Conservation (phyloP, 2,329 filamentous ascomycete species). For the Hypoxylon sp. region DNA sequence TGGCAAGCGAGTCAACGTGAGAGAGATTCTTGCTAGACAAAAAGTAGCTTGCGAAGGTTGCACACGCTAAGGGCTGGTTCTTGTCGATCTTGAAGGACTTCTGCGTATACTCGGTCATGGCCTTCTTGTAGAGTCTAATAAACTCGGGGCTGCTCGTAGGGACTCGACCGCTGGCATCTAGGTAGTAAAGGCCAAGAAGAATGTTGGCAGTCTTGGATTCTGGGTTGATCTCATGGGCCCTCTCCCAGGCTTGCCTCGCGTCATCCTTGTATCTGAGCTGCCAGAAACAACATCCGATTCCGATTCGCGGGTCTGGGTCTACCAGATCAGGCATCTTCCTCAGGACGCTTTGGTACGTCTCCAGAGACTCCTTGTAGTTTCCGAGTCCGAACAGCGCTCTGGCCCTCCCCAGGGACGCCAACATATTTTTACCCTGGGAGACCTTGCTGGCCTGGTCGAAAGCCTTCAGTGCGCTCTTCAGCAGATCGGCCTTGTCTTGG, state of each 20-base stretch:
- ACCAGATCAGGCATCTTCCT: constrained; percentile 84
- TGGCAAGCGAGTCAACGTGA: constrained; percentile 85
- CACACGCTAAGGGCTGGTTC: constrained; percentile 86
- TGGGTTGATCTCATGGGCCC: constrained; percentile 80
- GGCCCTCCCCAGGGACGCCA: constrained; percentile 90
- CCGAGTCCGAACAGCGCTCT: constrained; percentile 86
- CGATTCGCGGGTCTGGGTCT: constrained; percentile 94
- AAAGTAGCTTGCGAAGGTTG: constrained; percentile 91
- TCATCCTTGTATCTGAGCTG: constrained; percentile 94
- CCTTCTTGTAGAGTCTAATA: constrained; percentile 83
- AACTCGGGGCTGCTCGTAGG: constrained; percentile 87
- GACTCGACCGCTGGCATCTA: constrained; percentile 84
- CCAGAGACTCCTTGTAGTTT: constrained; percentile 83
- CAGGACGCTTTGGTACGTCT: constrained; percentile 86
- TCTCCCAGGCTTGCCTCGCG: constrained; percentile 88
- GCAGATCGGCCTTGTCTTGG: constrained; percentile 77
- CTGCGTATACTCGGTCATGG: constrained; percentile 93
- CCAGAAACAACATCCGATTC: constrained; percentile 97
- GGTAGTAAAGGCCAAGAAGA: constrained; percentile 86
- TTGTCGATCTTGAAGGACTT: constrained; percentile 94
- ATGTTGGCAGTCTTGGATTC: constrained; percentile 91
- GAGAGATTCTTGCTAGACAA: constrained; percentile 80
- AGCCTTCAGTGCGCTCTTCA: constrained; percentile 86
- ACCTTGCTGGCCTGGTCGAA: constrained; percentile 93
- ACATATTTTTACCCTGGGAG: constrained; percentile 86